phyloP scores from a whole-genome alignment of 2,329 filamentous ascomycete genomes.

The Alternaria sp. region DNA sequence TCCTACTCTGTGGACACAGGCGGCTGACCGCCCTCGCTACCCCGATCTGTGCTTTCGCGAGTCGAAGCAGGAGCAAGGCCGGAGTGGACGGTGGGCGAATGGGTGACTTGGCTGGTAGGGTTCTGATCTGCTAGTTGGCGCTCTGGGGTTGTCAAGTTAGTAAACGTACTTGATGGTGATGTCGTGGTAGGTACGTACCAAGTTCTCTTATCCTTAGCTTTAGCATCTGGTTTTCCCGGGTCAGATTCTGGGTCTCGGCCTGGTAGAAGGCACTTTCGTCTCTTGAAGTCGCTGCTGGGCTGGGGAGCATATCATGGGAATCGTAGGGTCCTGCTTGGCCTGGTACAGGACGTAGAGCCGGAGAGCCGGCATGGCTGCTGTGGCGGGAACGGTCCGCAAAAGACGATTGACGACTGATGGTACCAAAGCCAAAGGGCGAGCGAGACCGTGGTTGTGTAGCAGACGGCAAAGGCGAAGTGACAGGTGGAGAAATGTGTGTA shows the following conservation, averaged over 20 bases:
- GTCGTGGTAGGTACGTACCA: constrained; percentile 56
- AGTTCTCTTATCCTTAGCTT: constrained; percentile 77
- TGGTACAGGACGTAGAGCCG: constrained; percentile 63
- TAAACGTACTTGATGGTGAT: background rate
- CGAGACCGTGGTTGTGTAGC: constrained; percentile 56
- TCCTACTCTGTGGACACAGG: constrained; percentile 12
- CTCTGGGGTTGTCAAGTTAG: constrained; percentile 35
- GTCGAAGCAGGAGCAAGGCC: constrained; percentile 36
- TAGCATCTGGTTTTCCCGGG: constrained; percentile 84
- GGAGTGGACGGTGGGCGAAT: constrained; percentile 41
- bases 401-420: constrained; percentile 57
- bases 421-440: constrained; percentile 45
- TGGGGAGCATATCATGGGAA: constrained; percentile 70
- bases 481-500: constrained; percentile 39
- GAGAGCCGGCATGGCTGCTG: constrained; percentile 54
- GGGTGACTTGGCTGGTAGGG: constrained; percentile 41
- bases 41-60: constrained; percentile 20
- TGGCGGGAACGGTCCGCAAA: constrained; percentile 48
- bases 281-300: constrained; percentile 54
- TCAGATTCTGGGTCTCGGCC: constrained; percentile 80
- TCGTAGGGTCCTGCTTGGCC: constrained; percentile 47
- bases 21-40: constrained; percentile 1
- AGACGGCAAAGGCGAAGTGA: constrained; percentile 54
- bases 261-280: constrained; percentile 84
- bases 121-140: constrained; percentile 47